phyloP scores from a whole-genome alignment of 768 basidiomycete genomes.

The Tulasnella sp. region DNA sequence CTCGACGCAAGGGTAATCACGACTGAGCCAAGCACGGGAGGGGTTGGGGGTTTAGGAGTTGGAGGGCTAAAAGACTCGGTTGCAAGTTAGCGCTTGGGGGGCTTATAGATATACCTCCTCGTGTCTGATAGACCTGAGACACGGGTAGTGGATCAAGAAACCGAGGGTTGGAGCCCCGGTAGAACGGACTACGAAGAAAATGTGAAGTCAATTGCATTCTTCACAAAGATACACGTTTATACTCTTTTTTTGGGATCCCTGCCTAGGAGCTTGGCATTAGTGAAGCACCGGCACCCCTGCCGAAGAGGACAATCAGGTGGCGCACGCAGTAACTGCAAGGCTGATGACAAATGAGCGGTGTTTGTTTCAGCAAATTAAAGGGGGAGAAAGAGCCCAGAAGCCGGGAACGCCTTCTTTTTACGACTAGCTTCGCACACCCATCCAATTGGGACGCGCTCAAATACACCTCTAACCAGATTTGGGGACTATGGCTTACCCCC shows the following conservation, averaged over 20 bases:
- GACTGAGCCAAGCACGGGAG: too few species aligned
- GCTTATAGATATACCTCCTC: background rate
- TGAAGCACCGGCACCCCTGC: background rate
- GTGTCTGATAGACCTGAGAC: background rate
- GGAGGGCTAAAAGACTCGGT: background rate
- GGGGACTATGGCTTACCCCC: constrained; percentile 37
- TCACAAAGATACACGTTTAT: background rate
- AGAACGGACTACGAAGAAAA: background rate
- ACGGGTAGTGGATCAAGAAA: background rate
- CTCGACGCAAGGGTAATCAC: too few species aligned
- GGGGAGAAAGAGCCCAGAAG: background rate
- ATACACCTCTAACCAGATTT: constrained; percentile 68
- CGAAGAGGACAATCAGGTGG: background rate
- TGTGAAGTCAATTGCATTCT: background rate
- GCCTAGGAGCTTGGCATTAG: background rate
- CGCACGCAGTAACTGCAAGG: background rate
- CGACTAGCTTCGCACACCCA: constrained; percentile 65
- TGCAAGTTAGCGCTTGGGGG: background rate
- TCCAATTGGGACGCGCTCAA: constrained; percentile 70
- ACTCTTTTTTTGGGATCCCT: background rate
- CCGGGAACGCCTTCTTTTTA: constrained; percentile 29
- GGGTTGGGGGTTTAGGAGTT: background rate
- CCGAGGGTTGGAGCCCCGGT: background rate
- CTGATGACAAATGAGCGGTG: background rate
- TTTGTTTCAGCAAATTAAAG: background rate